Conservation (phyloP, 805 yeast species). For the Phaffomyces antillensis region DNA sequence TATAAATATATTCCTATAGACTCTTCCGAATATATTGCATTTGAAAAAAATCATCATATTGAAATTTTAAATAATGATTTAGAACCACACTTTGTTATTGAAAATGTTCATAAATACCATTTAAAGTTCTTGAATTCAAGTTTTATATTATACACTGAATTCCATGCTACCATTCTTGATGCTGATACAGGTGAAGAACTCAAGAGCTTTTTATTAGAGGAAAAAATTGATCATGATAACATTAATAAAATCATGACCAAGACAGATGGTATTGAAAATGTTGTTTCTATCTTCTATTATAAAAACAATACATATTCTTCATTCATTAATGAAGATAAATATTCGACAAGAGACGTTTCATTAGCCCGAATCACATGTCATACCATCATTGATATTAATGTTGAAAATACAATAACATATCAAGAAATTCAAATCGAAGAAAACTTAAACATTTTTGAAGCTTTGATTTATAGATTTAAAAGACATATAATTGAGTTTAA, state of each 20-base stretch:
- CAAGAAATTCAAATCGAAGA: conserved; percentile 29
- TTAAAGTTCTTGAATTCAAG: conserved; percentile 12
- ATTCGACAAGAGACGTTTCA: conserved; percentile 41
- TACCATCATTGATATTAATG: conserved; percentile 22
- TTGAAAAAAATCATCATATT: conserved; percentile 16
- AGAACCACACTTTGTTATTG: conserved; percentile 13
- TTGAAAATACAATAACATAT: conserved; percentile 16
- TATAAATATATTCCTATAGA: conserved; percentile 13
- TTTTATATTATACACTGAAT: conserved; percentile 19
- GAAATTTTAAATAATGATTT: conserved; percentile 13
- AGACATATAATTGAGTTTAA: conserved; percentile 21
- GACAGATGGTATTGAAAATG: conserved; percentile 11
- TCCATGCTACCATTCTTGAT: conserved; percentile 18
- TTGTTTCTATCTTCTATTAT: conserved; percentile 11
- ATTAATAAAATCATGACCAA: not conserved
- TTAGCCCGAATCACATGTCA: conserved; percentile 31
- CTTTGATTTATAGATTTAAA: conserved; percentile 26
- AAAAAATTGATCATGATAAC: conserved; percentile 3
- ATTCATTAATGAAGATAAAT: conserved; percentile 6
- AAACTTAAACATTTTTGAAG: conserved; percentile 21
- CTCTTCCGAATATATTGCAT: conserved; percentile 15
- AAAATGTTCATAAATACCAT: conserved; percentile 17
- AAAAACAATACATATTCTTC: conserved; percentile 8
- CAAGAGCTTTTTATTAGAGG: conserved; percentile 13
- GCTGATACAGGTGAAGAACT: conserved; percentile 21